phyloP scores from a whole-genome alignment of 306 rosid genomes.

The Prunus davidiana region DNA sequence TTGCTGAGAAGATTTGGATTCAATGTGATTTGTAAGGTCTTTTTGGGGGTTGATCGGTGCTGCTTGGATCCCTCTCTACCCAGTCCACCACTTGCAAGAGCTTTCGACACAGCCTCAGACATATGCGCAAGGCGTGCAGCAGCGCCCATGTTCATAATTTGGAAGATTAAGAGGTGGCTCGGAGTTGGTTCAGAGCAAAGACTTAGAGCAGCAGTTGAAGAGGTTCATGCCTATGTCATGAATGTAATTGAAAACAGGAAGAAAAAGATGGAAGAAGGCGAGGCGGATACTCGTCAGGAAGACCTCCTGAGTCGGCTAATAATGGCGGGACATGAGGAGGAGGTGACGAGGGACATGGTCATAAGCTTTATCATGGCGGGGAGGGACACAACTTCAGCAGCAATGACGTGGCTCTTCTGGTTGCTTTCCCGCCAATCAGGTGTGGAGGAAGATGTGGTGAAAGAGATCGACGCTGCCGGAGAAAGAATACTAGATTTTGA shows the following conservation, averaged over 20 bases:
- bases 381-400: constrained; percentile 86
- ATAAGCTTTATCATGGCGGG: constrained; percentile 93
- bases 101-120: constrained; percentile 69
- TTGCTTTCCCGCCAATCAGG: constrained; percentile 43
- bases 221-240: constrained; percentile 52
- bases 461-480: constrained; percentile 37
- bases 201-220: constrained; percentile 51
- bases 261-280: constrained; percentile 10
- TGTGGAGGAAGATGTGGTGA: constrained; percentile 37
- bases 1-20: constrained; percentile 64
- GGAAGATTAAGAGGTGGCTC: constrained; percentile 78
- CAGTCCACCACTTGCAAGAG: constrained; percentile 35
- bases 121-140: constrained; percentile 71
- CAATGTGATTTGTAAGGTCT: constrained; percentile 58
- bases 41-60: constrained; percentile 47
- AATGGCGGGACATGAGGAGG: constrained; percentile 49
- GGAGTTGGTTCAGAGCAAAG: constrained; percentile 66
- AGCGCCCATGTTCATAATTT: constrained; percentile 56
- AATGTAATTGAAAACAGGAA: constrained; percentile 46
- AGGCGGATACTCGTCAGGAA: constrained; percentile 6
- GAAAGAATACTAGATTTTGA: constrained; percentile 31
- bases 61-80: constrained; percentile 54
- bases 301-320: constrained; percentile 71
- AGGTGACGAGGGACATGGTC: constrained; percentile 64
- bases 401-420: constrained; percentile 95